Base-by-base conservation (phyloP, 2,329 filamentous ascomycete species). In the Celoporthe dispersa region DNA sequence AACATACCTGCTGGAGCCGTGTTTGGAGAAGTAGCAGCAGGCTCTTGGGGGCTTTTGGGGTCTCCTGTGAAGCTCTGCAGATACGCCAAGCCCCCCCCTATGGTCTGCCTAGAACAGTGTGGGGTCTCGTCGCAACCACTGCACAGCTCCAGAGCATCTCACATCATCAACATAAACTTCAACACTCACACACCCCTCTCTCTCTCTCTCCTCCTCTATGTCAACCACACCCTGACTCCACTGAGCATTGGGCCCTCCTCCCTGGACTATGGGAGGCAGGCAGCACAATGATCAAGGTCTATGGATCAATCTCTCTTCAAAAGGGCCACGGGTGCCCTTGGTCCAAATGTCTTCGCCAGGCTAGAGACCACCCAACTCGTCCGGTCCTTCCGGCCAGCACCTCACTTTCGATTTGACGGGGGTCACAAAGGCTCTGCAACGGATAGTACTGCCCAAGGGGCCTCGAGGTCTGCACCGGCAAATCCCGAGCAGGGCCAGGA, bases 261-360 rank as follows among this genome's bases (percentile, higher is more conserved):
- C 66, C 28, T 55, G 55, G 37, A 25, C 8, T 22, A 33, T 22
- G 39, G 59, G 44, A 55, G 7, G 11, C 22, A 25, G 33, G 33
- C 28, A 44, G 28, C 66, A 39, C 41, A 39, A 68, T 68, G 66
- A 68, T 28, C 12, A 67, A 70, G 65, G 74, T 75, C 72, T 69
- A 95, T 94, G 90, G 91, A 92, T 88, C 84, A 88, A 78, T 89
- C 91, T 79, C 84, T 97, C 72, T 85, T 96, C 80, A 89, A 92
- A 79, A 90, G 94, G 81, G 90, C 92, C 78, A 85, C 90, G 72
- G 93, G 93, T 81, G 86, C 86, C 76, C 80, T 93, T 71, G 82
- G 84, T 73, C 88, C 90, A 64, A 85, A 87, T 75, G 84, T 85
- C 62, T 88, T 97, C 74, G 87, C 90, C 75, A 85, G 88, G 73